phyloP scores from a whole-genome alignment of 2,329 filamentous ascomycete genomes.

The Epichloe festucae region DNA sequence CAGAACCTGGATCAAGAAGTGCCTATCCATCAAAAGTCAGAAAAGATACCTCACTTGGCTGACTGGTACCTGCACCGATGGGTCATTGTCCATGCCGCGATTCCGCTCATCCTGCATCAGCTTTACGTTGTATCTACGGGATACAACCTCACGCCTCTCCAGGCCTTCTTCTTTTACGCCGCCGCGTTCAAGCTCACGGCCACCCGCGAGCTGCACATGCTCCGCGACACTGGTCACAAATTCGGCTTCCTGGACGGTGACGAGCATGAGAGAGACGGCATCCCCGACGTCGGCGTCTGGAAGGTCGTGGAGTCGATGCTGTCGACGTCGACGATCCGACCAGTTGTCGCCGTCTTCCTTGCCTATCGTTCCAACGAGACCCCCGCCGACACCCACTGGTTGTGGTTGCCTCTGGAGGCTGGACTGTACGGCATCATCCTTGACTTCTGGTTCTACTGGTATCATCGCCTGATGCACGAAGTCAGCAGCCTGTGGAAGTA shows the following conservation, averaged over 20 bases:
- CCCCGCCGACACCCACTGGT: background rate
- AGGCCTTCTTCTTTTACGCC: conserved; percentile 4
- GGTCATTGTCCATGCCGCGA: conserved; percentile 2
- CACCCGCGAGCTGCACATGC: conserved; percentile 2
- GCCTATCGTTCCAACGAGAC: background rate
- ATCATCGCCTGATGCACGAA: conserved; percentile 6
- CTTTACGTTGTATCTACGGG: conserved; percentile 4
- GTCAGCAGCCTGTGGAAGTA: conserved; percentile 4
- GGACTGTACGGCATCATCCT: conserved; percentile 3
- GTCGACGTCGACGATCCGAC: conserved; percentile 2
- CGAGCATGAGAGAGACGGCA: conserved; percentile 5
- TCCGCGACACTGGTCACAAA: conserved; percentile 1
- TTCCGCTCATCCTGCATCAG: conserved; percentile 4
- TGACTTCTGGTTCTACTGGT: conserved; percentile 7
- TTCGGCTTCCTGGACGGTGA: conserved; percentile 6
- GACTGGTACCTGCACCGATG: conserved; percentile 5
- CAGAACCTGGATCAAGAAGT: conserved; percentile 1
- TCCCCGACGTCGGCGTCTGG: conserved; percentile 3
- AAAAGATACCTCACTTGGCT: conserved; percentile 1
- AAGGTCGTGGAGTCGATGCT: background rate
- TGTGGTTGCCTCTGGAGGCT: background rate
- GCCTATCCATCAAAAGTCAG: conserved; percentile 4
- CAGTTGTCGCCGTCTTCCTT: conserved; percentile 2
- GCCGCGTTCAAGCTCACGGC: conserved; percentile 3
- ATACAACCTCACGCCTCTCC: conserved; percentile 2